Conservation (phyloP, 2,329 filamentous ascomycete species). For the Epichloe sp. region DNA sequence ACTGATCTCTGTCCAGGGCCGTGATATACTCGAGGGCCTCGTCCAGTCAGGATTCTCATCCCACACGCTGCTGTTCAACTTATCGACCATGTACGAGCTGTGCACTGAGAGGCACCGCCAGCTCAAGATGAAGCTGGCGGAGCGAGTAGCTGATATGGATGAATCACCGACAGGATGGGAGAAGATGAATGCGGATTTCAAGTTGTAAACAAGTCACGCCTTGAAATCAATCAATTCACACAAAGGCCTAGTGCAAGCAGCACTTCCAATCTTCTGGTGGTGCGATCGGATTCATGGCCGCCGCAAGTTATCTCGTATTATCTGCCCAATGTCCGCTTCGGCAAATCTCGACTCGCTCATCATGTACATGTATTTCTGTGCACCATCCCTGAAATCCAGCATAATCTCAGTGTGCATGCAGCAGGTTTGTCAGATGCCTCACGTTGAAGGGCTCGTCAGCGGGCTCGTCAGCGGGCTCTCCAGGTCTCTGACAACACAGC, state of each 20-base stretch:
- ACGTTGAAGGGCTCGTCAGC: too few species aligned
- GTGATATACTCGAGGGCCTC: constrained; percentile 51
- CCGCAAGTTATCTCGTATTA: not conserved
- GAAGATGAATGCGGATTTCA: constrained; percentile 61
- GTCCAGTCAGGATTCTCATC: constrained; percentile 53
- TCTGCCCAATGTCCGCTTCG: not conserved
- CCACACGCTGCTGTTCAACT: constrained; percentile 73
- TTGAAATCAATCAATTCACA: not conserved
- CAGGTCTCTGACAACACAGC: too few species aligned
- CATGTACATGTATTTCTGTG: not conserved
- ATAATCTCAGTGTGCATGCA: not conserved
- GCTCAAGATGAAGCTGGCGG: constrained; percentile 58
- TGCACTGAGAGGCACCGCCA: constrained; percentile 64
- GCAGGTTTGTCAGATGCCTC: not conserved
- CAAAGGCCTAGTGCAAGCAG: not conserved
- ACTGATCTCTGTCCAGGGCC: constrained; percentile 35
- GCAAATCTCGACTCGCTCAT: not conserved
- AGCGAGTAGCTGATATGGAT: constrained; percentile 50
- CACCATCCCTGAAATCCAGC: not conserved
- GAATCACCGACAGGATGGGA: constrained; percentile 52
- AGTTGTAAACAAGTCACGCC: constrained; percentile 36
- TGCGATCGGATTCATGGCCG: not conserved
- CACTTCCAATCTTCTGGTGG: too few species aligned
- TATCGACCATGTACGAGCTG: constrained; percentile 84
- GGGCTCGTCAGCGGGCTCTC: too few species aligned